These are phyloP conservation scores for Mycena pura DNA, from an alignment of 768 basidiomycete species.

Conservation along the genomic window DNA sequence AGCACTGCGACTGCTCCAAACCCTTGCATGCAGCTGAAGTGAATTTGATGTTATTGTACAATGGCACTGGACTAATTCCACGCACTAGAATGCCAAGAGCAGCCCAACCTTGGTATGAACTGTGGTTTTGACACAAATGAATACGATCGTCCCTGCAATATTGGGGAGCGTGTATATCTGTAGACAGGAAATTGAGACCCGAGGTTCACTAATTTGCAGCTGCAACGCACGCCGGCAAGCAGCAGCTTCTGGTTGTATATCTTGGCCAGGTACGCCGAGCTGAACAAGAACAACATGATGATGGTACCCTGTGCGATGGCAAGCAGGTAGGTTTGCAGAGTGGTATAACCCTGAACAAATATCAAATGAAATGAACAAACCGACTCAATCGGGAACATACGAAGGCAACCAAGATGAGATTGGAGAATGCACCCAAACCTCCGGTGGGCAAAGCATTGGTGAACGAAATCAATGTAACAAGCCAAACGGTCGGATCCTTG, in stretches of 20 bases:
- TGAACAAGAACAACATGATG: conserved; percentile 53
- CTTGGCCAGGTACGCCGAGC: conserved; percentile 49
- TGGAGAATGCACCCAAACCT: conserved; percentile 58
- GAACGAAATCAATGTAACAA: conserved; percentile 52
- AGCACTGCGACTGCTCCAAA: conserved; percentile 55
- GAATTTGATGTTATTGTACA: conserved; percentile 5
- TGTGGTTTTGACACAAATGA: conserved; percentile 52
- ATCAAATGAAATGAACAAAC: background rate
- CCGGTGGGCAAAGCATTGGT: conserved; percentile 55
- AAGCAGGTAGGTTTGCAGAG: conserved; percentile 58
- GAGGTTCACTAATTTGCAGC: background rate
- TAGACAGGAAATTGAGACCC: background rate
- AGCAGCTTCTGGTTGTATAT: conserved; percentile 52
- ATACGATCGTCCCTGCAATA: conserved; percentile 56
- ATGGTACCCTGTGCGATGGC: conserved; percentile 51
- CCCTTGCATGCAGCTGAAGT: conserved; percentile 48
- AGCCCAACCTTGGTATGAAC: conserved; percentile 51
- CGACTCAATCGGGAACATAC: conserved; percentile 29
- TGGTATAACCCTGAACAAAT: conserved; percentile 49
- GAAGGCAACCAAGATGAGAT: conserved; percentile 56
- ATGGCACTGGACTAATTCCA: conserved; percentile 6
- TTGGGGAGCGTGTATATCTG: conserved; percentile 55
- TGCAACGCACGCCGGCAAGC: conserved; percentile 45
- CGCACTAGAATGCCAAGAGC: conserved; percentile 56
- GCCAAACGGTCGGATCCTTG: conserved; percentile 54